Percentiles rank a stretch among this genome's conserved stretches.
Conservation (phyloP, 768 basidiomycete species). For the Tricholoma sp. region DNA sequence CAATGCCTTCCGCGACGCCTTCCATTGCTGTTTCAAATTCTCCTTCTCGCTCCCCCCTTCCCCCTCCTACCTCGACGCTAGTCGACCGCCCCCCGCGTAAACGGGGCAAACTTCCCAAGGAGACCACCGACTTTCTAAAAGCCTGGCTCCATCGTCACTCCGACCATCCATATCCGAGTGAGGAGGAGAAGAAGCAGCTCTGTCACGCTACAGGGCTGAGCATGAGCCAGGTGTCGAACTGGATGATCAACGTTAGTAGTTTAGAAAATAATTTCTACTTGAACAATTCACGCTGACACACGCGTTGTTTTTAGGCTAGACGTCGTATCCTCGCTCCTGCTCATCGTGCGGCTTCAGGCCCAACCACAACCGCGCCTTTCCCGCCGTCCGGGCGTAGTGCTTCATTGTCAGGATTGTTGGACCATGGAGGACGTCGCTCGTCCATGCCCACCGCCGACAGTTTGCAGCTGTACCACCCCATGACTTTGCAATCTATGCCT, state of each 20-base stretch:
- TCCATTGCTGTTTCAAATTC: conserved; percentile 39
- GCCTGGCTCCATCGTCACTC: conserved; percentile 86
- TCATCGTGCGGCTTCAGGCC: conserved; percentile 67
- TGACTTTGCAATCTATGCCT: conserved; percentile 65
- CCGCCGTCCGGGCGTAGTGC: conserved; percentile 43
- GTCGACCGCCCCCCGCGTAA: conserved; percentile 77
- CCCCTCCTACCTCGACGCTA: conserved; percentile 49
- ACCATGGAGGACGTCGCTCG: conserved; percentile 49
- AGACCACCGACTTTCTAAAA: conserved; percentile 85
- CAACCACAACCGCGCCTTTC: conserved; percentile 75
- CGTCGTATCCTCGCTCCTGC: conserved; percentile 81
- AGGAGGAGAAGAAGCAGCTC: conserved; percentile 87
- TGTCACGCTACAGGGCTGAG: conserved; percentile 81
- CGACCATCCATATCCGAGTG: conserved; percentile 85
- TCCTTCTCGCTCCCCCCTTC: conserved; percentile 49
- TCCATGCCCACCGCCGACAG: conserved; percentile 64
- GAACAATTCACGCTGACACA: conserved; percentile 8
- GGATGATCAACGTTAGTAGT: conserved; percentile 84
- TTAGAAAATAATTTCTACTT: conserved; percentile 7
- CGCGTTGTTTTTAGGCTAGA: conserved; percentile 49
- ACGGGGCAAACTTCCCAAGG: conserved; percentile 85
- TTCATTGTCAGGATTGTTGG: conserved; percentile 35
- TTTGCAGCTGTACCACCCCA: conserved; percentile 73
- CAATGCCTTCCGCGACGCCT: conserved; percentile 41
- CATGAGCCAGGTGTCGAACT: conserved; percentile 88